Conservation (phyloP, 2,329 filamentous ascomycete genomes). For the Helminthosporium solani region DNA sequence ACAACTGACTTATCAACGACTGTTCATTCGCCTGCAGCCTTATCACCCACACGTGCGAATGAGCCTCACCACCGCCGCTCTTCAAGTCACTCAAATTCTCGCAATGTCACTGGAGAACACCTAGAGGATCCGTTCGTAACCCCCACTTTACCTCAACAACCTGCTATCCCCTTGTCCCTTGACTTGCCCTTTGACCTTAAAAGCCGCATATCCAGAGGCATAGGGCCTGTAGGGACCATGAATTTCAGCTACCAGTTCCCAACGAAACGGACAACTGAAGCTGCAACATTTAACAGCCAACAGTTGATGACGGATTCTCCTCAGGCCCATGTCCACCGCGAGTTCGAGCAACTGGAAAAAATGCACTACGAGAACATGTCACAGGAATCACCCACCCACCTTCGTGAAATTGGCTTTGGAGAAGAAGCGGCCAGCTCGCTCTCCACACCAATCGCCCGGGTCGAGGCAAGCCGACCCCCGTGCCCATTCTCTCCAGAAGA, state of each 20-base stretch:
- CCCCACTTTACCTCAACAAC: conserved; percentile 1
- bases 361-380: conserved; percentile 5
- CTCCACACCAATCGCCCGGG: neutral
- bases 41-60: conserved; percentile 1
- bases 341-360: conserved; percentile 10
- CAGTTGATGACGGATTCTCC: neutral
- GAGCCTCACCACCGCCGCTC: neutral
- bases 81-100: neutral
- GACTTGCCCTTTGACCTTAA: neutral
- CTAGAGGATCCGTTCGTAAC: conserved; percentile 33
- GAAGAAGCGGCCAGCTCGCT: conserved; percentile 20
- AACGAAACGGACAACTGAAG: conserved; percentile 1
- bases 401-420: conserved; percentile 23
- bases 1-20: conserved; percentile 9
- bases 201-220: neutral
- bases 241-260: conserved; percentile 33
- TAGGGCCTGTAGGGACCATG: conserved; percentile 15
- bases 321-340: conserved; percentile 11
- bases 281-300: neutral
- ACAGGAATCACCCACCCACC: conserved; percentile 2
- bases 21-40: conserved; percentile 4
- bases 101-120: conserved; percentile 14
- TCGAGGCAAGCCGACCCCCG: neutral
- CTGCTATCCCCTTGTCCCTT: neutral
- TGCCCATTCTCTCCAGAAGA: conserved; percentile 11